Conservation (phyloP, 208 protist species). For the Strigomonas culicis region DNA sequence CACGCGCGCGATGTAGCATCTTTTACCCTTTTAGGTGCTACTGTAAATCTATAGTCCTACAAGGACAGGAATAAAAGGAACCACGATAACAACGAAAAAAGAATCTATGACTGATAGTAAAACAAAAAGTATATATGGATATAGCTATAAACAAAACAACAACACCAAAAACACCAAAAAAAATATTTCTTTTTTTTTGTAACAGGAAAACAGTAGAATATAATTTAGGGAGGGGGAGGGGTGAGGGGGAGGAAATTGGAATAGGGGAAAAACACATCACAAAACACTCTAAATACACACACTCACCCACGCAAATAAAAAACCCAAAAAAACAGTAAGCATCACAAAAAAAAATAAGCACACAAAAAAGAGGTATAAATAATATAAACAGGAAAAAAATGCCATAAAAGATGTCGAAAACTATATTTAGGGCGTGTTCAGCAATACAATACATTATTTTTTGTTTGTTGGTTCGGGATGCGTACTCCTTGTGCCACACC, state of each 20-base stretch:
- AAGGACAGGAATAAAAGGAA: no score
- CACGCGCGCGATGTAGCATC: no score
- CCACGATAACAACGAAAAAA: neutral
- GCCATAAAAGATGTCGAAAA: neutral
- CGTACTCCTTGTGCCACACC: neutral
- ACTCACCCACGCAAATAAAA: neutral
- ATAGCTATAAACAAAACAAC: slow-evolving; percentile 9
- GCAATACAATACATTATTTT: neutral
- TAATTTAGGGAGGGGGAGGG: neutral
- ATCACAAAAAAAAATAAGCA: neutral
- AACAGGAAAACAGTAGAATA: neutral
- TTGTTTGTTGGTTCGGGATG: no score
- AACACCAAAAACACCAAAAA: slow-evolving; percentile 11
- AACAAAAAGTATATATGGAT: slow-evolving; percentile 19
- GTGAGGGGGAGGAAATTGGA: neutral
- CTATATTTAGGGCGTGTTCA: slow-evolving; percentile 1
- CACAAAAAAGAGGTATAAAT: neutral
- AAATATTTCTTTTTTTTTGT: slow-evolving; percentile 14
- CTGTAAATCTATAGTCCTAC: no score
- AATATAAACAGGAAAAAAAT: neutral
- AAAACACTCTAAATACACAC: neutral
- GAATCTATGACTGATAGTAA: neutral
- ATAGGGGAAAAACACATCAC: neutral
- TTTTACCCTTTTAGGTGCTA: no score
- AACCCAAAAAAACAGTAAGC: neutral